Conservation (phyloP, 1,284 basidiomycete species). For the Fomitopsis betulina region DNA sequence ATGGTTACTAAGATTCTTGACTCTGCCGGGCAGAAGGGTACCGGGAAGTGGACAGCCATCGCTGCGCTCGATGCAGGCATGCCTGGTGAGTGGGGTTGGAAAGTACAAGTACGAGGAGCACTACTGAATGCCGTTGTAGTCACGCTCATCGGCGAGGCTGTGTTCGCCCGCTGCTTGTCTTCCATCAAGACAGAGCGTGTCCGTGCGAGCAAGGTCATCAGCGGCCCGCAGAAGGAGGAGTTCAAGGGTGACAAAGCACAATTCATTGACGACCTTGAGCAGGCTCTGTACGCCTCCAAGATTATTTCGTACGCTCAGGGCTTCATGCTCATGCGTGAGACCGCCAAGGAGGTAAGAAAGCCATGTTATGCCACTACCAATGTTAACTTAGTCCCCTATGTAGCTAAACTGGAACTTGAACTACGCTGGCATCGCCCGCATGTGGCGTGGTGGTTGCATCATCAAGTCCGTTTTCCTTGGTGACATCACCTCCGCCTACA, state of each 20-base stretch:
- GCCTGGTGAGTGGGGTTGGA: conserved; percentile 54
- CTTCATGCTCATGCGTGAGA: conserved; percentile 99
- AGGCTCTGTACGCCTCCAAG: conserved; percentile 98
- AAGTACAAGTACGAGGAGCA: background rate
- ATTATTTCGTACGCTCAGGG: conserved; percentile 99
- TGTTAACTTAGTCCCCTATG: background rate
- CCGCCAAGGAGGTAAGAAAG: conserved; percentile 82
- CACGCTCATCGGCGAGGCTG: conserved; percentile 98
- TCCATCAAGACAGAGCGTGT: conserved; percentile 97
- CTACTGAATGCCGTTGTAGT: conserved; percentile 45
- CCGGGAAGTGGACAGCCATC: conserved; percentile 99
- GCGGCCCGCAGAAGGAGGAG: conserved; percentile 85
- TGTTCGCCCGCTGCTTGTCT: conserved; percentile 98
- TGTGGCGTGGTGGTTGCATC: conserved; percentile 99
- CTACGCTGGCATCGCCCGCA: conserved; percentile 95
- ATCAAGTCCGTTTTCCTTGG: conserved; percentile 97
- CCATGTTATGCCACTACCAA: background rate
- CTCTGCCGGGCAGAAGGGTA: conserved; percentile 98
- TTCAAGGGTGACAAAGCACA: conserved; percentile 99
- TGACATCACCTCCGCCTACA: conserved; percentile 91
- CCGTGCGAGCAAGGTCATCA: conserved; percentile 88
- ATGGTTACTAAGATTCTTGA: conserved; percentile 95
- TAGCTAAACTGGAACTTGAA: conserved; percentile 81
- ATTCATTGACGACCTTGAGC: conserved; percentile 99
- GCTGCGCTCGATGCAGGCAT: conserved; percentile 96